Evolutionary conservation across 2,329 filamentous ascomycete genomes (phyloP), one percentile per base, ranked within the genome.

Genomic region (Venturia nashicola): DNA sequence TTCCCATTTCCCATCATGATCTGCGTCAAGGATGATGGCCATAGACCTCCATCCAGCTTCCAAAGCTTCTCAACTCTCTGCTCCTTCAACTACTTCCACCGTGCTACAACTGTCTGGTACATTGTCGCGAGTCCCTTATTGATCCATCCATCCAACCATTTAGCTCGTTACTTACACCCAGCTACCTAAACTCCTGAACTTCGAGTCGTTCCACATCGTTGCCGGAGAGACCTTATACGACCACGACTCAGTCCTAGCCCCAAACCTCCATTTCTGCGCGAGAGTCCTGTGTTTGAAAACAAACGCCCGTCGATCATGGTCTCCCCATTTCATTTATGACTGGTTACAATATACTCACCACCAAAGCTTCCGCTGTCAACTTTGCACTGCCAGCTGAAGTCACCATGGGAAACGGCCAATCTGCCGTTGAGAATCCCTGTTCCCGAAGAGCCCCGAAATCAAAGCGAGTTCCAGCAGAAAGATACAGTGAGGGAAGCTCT

Each of bases 361-460:
- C n/a, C 40, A 43, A 23, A 44, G 20, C 36, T 44, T 27, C 59
- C 39, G 12, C n/a, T 8, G n/a, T 43, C 36, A 5, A n/a, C 2
- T 27, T 23, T 16, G 27, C 36, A 36, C 42, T 27, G 23, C 39
- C 36, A 42, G 20, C 18, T 60, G 14, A 43, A 57, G 18, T 20
- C 59, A 20, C 39, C 5, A 65, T 65, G 63, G 63, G 63, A 23
- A 65, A 65, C 36, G n/a, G 32, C 16, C 63, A 65, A 57, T 65
- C 63, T 20, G n/a, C 59, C 3, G 27, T 48, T 5, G 61, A 63
- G 16, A 48, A 57, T 42, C 61, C 20, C 46, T 43, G 27, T 20
- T n/a, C n/a, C 5, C 39, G 27, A 42, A 34, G 36, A 60, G 40
- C 40, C 18, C 32, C 46, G 1, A 63, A 32, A 63, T 44, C 48